A percentile compares a stretch with the other conserved stretches of the same genome.
These are phyloP conservation scores for Neurospora pannonica DNA, from an alignment of 495 filamentous ascomycete genomes.

Conservation along the genomic window DNA sequence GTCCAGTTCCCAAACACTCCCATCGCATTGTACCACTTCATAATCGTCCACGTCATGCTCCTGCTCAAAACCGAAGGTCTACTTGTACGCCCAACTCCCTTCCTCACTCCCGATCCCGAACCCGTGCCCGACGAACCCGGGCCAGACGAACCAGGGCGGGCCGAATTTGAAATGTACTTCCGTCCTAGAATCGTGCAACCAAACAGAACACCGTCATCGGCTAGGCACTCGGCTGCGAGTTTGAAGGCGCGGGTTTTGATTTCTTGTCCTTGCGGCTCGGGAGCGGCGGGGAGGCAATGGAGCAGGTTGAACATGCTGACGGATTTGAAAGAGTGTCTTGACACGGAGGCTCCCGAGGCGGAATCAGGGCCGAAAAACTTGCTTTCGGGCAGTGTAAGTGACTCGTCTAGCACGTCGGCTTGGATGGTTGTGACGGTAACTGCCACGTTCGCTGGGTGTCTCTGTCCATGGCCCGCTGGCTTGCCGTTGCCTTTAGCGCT, in stretches of 20 bases:
- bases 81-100: neutral
- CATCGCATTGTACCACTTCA: constrained; percentile 17
- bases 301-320: constrained; percentile 33
- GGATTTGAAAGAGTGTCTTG: constrained; percentile 15
- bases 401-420: constrained; percentile 12
- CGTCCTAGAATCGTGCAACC: constrained; percentile 27
- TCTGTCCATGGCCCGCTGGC: no score
- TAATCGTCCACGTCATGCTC: constrained; percentile 21
- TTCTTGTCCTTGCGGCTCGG: constrained; percentile 5
- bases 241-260: constrained; percentile 14
- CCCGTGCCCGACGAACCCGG: constrained; percentile 5
- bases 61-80: neutral
- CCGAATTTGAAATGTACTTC: neutral
- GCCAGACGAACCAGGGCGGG: constrained; percentile 13
- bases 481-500: neutral
- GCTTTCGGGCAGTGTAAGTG: neutral
- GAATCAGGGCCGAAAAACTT: neutral
- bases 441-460: neutral
- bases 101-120: neutral
- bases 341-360: neutral
- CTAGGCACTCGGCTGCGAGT: constrained; percentile 15
- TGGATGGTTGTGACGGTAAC: constrained; percentile 5
- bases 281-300: constrained; percentile 26
- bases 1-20: constrained; percentile 19
- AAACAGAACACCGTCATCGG: constrained; percentile 23